A percentile compares a stretch with the other conserved stretches of the same genome.
These are phyloP conservation scores for Biancaea sappan DNA, from an alignment of 306 rosid species.

Conservation along the genomic window DNA sequence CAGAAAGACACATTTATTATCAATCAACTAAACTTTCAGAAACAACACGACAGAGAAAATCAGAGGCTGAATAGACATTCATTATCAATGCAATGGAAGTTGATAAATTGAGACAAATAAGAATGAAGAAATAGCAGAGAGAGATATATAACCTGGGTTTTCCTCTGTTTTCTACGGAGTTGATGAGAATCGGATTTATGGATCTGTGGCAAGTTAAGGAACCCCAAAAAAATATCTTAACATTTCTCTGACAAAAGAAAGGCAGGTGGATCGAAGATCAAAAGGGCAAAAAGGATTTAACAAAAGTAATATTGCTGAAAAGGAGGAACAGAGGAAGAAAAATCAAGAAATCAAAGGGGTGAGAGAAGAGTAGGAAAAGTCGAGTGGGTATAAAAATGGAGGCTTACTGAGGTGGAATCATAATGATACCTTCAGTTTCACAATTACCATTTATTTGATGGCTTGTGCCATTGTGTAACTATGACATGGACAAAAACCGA, in stretches of 20 bases:
- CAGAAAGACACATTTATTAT: no score
- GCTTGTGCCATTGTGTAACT: background rate
- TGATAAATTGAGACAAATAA: background rate
- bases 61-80: no score
- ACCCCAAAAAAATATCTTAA: slow-evolving; percentile 12
- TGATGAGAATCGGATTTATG: background rate
- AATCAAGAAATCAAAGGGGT: background rate
- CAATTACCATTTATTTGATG: background rate
- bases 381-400: background rate
- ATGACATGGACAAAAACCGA: background rate
- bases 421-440: background rate
- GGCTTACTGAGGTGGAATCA: slow-evolving; percentile 26
- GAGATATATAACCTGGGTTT: background rate
- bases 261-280: slow-evolving; percentile 24
- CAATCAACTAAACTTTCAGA: no score
- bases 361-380: background rate
- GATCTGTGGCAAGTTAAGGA: background rate
- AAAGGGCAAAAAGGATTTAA: background rate
- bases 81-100: background rate
- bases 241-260: background rate
- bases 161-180: background rate
- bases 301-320: no score
- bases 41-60: no score
- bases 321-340: background rate
- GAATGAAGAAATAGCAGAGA: background rate